Evolutionary conservation across 352 stramenopile species (phyloP).

Genomic region (Globisporangium orthogonon): DNA sequence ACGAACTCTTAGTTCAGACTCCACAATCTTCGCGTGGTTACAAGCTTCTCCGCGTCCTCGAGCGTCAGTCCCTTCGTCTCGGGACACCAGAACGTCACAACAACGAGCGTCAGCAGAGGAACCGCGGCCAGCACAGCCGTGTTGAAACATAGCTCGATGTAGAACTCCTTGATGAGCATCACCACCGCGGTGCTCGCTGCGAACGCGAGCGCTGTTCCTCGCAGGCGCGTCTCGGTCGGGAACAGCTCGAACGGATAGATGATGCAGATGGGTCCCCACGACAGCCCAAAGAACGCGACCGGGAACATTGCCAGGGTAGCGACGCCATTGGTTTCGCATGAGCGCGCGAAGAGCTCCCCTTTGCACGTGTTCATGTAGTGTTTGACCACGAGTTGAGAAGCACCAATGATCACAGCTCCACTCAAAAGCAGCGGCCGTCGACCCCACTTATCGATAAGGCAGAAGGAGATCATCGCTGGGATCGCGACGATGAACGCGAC

Average conservation of each 20-base stretch:
- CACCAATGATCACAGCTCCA: neutral
- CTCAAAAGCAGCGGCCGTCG: neutral
- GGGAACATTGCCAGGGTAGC: neutral
- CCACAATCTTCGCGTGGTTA: neutral
- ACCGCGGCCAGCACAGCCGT: neutral
- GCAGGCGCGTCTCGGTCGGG: neutral
- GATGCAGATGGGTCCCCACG: neutral
- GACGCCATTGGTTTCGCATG: neutral
- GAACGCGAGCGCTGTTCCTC: neutral
- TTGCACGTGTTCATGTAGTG: neutral
- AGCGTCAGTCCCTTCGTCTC: neutral
- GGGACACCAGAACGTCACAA: conserved; percentile 1
- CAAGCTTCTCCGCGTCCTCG: neutral
- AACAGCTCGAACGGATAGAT: conserved; percentile 2
- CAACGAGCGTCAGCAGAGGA: neutral
- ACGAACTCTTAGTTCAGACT: neutral
- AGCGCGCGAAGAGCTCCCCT: neutral
- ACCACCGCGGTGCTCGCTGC: neutral
- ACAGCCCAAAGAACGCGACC: neutral
- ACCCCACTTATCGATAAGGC: neutral
- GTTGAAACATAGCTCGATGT: neutral
- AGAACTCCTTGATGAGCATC: conserved; percentile 1
- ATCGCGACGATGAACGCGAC: neutral
- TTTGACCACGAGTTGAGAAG: neutral
- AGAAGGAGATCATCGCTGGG: neutral